Evolutionary conservation across 2,329 filamentous ascomycete species (phyloP).

Genomic region (Davidsoniella australis): DNA sequence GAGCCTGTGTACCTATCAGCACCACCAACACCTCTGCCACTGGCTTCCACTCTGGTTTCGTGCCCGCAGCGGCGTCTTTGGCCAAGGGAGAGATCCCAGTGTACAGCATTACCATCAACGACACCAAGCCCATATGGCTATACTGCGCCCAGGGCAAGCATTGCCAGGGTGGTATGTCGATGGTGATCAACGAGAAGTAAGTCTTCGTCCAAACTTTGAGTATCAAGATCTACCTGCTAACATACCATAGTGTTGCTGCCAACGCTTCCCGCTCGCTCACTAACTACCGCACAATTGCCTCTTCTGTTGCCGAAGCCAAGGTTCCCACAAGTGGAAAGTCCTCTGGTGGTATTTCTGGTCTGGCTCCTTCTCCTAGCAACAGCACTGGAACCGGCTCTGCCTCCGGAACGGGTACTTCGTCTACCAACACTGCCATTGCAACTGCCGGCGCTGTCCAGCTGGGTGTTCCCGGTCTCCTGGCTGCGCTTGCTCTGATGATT

Average conservation of each 20-base stretch:
- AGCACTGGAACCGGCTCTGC: conserved; percentile 1
- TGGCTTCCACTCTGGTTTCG: conserved; percentile 53
- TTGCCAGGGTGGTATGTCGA: conserved; percentile 58
- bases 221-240: not conserved
- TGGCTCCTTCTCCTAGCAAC: conserved; percentile 4
- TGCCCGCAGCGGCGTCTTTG: conserved; percentile 39
- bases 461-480: conserved; percentile 8
- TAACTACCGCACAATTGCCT: conserved; percentile 28
- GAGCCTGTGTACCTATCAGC: conserved; percentile 36
- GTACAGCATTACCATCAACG: conserved; percentile 54
- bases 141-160: conserved; percentile 62
- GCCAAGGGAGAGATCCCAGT: conserved; percentile 38
- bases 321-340: conserved; percentile 14
- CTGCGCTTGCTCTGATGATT: conserved; percentile 5
- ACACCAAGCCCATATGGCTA: conserved; percentile 57
- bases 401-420: not conserved
- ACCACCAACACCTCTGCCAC: conserved; percentile 32
- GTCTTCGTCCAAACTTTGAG: conserved; percentile 17
- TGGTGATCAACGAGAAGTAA: conserved; percentile 61
- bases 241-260: conserved; percentile 24
- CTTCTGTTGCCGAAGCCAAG: conserved; percentile 18
- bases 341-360: conserved; percentile 8
- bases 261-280: conserved; percentile 36
- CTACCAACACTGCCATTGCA: conserved; percentile 4
- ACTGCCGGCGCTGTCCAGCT: conserved; percentile 9